Evolutionary conservation across 169 alveolate species (phyloP).

Genomic region (Cryptosporidium meleagridis): DNA sequence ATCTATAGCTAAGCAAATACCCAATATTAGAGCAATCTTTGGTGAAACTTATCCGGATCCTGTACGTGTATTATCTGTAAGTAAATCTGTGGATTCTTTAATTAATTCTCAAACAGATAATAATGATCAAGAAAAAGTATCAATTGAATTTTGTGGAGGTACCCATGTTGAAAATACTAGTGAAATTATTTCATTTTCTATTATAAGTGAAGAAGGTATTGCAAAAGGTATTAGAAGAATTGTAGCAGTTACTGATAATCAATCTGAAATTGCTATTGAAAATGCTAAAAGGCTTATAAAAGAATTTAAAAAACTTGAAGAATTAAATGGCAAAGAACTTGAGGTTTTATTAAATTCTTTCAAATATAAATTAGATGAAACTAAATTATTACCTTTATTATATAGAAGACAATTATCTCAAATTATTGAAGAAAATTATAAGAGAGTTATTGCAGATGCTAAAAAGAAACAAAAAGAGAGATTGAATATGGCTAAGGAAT

Average conservation of each 20-base stretch:
- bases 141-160: conserved; percentile 93
- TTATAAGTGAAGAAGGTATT: conserved; percentile 88
- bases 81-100: conserved; percentile 79
- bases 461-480: conserved; percentile 60
- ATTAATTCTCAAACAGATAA: conserved; percentile 15
- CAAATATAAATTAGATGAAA: conserved; percentile 26
- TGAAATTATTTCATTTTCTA: conserved; percentile 74
- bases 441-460: conserved; percentile 38
- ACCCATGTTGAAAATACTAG: conserved; percentile 89
- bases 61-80: conserved; percentile 91
- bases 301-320: conserved; percentile 66
- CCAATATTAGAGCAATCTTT: conserved; percentile 82
- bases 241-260: conserved; percentile 87
- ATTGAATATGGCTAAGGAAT: conserved; percentile 38
- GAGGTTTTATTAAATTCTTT: conserved; percentile 4
- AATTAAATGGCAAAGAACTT: conserved; percentile 50
- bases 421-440: conserved; percentile 19
- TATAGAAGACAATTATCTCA: conserved; percentile 5
- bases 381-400: conserved; percentile 33
- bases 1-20: conserved; percentile 81
- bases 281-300: conserved; percentile 77
- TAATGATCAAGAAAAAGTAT: conserved; percentile 76
- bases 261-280: conserved; percentile 80
- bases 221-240: conserved; percentile 91
- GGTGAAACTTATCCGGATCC: conserved; percentile 93